phyloP scores from a whole-genome alignment of 371 early-diverging fungal species.

The Lichtheimia ramosa region DNA sequence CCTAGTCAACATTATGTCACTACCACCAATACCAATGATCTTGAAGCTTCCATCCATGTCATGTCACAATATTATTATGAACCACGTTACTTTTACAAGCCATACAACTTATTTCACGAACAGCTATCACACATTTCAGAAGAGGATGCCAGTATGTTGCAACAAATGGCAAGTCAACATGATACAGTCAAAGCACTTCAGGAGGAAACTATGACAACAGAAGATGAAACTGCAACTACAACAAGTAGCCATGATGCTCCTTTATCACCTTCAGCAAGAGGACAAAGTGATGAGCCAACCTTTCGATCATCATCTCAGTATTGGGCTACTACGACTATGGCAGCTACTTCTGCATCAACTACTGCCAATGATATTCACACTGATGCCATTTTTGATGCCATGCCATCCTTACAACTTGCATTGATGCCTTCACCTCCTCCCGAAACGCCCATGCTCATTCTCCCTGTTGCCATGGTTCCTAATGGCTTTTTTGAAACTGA shows the following conservation, averaged over 20 bases:
- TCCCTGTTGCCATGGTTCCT: conserved; percentile 6
- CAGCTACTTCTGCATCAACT: background rate
- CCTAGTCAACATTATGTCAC: background rate
- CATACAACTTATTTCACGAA: conserved; percentile 20
- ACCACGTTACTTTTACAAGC: conserved; percentile 14
- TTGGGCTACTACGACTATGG: conserved; percentile 12
- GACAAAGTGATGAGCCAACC: background rate
- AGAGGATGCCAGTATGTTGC: conserved; percentile 23
- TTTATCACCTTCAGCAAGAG: too few species aligned
- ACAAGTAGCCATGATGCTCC: background rate
- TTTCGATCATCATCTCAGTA: conserved; percentile 13
- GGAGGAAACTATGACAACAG: conserved; percentile 1
- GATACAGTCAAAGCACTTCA: conserved; percentile 5
- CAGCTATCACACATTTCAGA: conserved; percentile 26
- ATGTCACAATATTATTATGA: conserved; percentile 5
- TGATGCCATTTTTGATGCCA: conserved; percentile 7
- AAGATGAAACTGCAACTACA: background rate
- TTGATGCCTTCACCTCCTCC: conserved; percentile 17
- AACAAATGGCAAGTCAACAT: conserved; percentile 11
- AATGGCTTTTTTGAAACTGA: background rate
- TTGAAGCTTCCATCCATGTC: background rate
- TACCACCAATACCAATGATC: background rate
- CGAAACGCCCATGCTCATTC: conserved; percentile 20
- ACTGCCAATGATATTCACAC: conserved; percentile 2
- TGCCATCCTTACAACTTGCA: conserved; percentile 21